These are phyloP conservation scores for Fonsecaea erecta DNA, from an alignment of 2,329 filamentous ascomycete species.

Conservation along the genomic window DNA sequence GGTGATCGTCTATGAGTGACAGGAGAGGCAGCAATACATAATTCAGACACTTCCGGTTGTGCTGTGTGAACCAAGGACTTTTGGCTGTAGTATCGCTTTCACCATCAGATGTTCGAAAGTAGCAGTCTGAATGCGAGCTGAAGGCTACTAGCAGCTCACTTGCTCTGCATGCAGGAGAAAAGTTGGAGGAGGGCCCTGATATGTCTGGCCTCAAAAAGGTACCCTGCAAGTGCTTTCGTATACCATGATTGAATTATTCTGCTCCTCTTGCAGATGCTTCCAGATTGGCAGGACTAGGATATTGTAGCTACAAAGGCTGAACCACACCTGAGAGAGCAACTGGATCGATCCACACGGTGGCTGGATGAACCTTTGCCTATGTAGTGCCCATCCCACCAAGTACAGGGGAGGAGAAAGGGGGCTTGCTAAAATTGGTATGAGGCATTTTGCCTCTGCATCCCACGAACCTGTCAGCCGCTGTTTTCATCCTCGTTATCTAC, in stretches of 20 bases:
- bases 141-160: background rate
- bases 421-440: background rate
- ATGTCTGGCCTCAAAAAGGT: no score
- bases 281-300: background rate
- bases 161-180: background rate
- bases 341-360: background rate
- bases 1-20: background rate
- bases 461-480: conserved; percentile 1
- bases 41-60: no score
- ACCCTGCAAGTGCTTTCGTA: no score
- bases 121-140: background rate
- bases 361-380: background rate
- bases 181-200: no score
- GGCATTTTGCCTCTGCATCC: background rate
- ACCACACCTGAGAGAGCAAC: background rate
- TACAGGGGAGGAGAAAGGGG: background rate
- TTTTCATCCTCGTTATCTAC: background rate
- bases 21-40: no score
- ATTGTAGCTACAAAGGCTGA: background rate
- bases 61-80: no score
- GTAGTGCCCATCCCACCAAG: background rate
- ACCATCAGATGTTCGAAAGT: background rate
- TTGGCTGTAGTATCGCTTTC: background rate
- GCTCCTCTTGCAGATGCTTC: no score
- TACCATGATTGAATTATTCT: no score